These are phyloP conservation scores for Syzygium aqueum DNA, from an alignment of 345 rosid genomes.

Conservation along the genomic window DNA sequence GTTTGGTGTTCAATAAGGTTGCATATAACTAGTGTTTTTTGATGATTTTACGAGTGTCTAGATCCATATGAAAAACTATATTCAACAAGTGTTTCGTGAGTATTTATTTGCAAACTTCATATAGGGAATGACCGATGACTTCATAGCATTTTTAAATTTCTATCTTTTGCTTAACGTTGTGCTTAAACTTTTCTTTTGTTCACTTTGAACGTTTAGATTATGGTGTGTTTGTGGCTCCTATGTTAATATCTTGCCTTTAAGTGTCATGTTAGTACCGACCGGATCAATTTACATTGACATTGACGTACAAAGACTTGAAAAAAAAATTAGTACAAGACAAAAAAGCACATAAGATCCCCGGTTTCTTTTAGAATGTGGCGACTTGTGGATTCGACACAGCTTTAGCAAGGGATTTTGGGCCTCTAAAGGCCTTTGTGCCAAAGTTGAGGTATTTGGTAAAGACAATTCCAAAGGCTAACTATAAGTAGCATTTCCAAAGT, in stretches of 20 bases:
- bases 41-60: background rate
- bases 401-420: background rate
- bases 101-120: background rate
- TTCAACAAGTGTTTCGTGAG: background rate
- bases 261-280: background rate
- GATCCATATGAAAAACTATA: background rate
- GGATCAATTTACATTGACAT: background rate
- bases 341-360: background rate
- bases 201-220: background rate
- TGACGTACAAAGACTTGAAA: background rate
- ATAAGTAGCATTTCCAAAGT: background rate
- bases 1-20: background rate
- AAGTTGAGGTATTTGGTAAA: background rate
- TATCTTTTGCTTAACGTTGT: too few relatives aligned
- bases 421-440: background rate
- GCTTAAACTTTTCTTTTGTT: background rate
- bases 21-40: background rate
- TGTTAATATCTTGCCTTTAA: background rate
- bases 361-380: too few relatives aligned
- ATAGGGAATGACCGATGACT: background rate
- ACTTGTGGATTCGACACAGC: background rate
- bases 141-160: too few relatives aligned
- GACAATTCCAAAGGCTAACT: background rate
- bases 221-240: background rate
- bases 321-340: background rate